These are phyloP conservation scores for Crepidotus sp. DNA, from an alignment of 1,284 basidiomycete species.

Conservation along the genomic window DNA sequence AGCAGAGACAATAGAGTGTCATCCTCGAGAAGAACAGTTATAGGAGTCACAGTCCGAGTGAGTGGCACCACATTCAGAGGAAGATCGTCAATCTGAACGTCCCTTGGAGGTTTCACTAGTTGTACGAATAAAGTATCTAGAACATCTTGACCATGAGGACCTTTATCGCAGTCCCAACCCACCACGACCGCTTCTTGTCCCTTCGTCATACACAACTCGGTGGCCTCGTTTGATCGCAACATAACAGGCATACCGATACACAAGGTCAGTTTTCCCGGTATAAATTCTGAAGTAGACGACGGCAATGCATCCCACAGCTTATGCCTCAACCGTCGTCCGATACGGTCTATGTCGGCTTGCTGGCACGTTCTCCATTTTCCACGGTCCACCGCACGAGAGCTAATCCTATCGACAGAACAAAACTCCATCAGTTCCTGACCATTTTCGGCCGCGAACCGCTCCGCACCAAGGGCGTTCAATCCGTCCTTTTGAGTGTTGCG, in stretches of 20 bases:
- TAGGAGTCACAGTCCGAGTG: no score
- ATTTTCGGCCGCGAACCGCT: constrained; percentile 15
- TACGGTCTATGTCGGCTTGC: constrained; percentile 5
- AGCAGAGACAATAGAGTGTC: background rate
- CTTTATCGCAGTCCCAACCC: background rate
- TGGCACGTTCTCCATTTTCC: background rate
- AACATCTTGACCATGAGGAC: background rate
- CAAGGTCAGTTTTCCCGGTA: background rate
- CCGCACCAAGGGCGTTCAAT: constrained; percentile 10
- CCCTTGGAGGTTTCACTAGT: background rate
- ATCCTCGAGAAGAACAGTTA: background rate
- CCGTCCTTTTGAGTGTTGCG: constrained; percentile 14
- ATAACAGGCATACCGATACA: constrained; percentile 5
- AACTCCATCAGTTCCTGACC: background rate
- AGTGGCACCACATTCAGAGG: background rate
- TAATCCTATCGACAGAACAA: background rate
- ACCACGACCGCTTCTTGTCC: constrained; percentile 1
- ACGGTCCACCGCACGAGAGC: background rate
- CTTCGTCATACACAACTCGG: constrained; percentile 5
- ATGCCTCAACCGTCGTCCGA: constrained; percentile 13
- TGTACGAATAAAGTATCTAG: background rate
- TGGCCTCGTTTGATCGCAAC: background rate
- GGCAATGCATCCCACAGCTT: background rate
- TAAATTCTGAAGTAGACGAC: background rate
- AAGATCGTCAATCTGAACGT: background rate